These are phyloP conservation scores for Piloderma croceum DNA, from an alignment of 768 basidiomycete species.

Conservation along the genomic window DNA sequence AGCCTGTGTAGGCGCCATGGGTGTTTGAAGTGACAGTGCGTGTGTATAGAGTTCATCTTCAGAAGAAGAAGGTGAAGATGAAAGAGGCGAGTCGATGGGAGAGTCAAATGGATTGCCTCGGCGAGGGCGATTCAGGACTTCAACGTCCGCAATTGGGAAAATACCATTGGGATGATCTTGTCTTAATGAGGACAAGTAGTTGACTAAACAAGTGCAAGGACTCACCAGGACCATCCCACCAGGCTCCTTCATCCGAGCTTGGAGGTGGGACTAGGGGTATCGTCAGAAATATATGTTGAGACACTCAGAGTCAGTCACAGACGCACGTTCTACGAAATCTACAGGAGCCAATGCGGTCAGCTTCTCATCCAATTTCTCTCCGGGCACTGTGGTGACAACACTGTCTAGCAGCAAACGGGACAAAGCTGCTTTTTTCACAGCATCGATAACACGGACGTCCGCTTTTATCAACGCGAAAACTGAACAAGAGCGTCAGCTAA, in stretches of 20 bases:
- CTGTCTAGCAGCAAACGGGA: constrained; percentile 63
- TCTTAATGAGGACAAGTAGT: too few species aligned
- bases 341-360: constrained; percentile 52
- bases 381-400: constrained; percentile 55
- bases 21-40: constrained; percentile 64
- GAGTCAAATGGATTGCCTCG: constrained; percentile 72
- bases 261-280: constrained; percentile 82
- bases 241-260: constrained; percentile 67
- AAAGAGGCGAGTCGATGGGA: constrained; percentile 54
- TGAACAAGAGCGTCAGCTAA: constrained; percentile 20
- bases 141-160: constrained; percentile 38
- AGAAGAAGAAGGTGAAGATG: constrained; percentile 75
- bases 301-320: constrained; percentile 1
- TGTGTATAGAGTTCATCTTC: constrained; percentile 81
- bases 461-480: constrained; percentile 84
- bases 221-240: constrained; percentile 77
- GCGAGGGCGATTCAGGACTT: constrained; percentile 15
- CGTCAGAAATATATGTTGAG: too few species aligned
- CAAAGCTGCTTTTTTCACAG: constrained; percentile 63
- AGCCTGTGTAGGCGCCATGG: constrained; percentile 46
- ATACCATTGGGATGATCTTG: constrained; percentile 59
- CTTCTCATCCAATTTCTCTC: constrained; percentile 68
- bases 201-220: too few species aligned
- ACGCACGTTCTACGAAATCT: too few species aligned
- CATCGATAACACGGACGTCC: constrained; percentile 74